A percentile compares a stretch with the other conserved stretches of the same genome.
Conservation (phyloP, 805 yeast species). For the Ascoidea asiatica region DNA sequence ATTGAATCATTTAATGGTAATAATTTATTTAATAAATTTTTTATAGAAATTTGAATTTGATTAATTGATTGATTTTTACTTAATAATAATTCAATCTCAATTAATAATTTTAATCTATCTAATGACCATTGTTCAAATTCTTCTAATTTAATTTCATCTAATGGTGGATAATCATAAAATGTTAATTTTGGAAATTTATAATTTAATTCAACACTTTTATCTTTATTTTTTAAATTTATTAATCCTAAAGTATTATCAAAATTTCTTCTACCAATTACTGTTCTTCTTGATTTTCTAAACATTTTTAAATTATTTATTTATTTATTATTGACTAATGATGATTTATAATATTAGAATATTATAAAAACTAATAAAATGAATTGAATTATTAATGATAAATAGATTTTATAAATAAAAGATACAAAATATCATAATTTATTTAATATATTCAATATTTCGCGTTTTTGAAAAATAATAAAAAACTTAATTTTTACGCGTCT, state of each 20-base stretch:
- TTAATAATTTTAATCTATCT: slow-evolving; percentile 69
- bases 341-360: no score
- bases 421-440: no score
- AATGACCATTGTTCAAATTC: slow-evolving; percentile 95
- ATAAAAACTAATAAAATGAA: no score
- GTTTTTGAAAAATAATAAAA: no score
- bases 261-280: slow-evolving; percentile 62
- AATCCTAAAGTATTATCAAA: slow-evolving; percentile 29
- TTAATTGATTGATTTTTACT: slow-evolving; percentile 48
- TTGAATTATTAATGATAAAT: no score
- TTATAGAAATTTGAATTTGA: slow-evolving; percentile 53
- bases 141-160: slow-evolving; percentile 77
- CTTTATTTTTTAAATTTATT: slow-evolving; percentile 9
- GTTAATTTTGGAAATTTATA: slow-evolving; percentile 51
- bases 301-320: slow-evolving; percentile 22
- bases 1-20: slow-evolving; percentile 42
- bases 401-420: no score
- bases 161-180: slow-evolving; percentile 67
- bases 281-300: slow-evolving; percentile 65
- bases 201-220: slow-evolving; percentile 19
- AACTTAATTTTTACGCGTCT: no score
- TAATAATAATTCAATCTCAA: slow-evolving; percentile 69
- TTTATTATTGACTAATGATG: no score
- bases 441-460: no score
- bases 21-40: slow-evolving; percentile 48